Conservation (phyloP, 768 basidiomycete species). For the Gymnopilus dilepis region DNA sequence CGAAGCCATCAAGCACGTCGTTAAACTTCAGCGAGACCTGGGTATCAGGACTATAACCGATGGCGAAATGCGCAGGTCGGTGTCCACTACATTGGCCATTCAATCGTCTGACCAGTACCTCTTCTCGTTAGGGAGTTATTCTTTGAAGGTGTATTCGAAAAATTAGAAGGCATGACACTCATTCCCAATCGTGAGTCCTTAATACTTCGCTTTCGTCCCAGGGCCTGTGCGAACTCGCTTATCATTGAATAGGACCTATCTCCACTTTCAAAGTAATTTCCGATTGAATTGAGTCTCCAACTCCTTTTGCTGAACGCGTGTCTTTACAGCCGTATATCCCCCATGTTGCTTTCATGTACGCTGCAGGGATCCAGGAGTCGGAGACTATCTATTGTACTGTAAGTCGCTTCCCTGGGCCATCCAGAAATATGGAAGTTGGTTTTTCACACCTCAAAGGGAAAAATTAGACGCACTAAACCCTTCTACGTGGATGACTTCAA, state of each 20-base stretch:
- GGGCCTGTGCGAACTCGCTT: slow-evolving; percentile 1
- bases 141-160: slow-evolving; percentile 71
- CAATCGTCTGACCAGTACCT: slow-evolving; percentile 2
- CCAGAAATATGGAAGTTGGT: background rate
- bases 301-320: slow-evolving; percentile 1
- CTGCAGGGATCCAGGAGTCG: slow-evolving; percentile 42
- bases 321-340: slow-evolving; percentile 48
- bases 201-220: slow-evolving; percentile 9
- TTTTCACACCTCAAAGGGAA: slow-evolving; percentile 43
- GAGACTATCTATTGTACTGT: slow-evolving; percentile 51
- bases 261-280: slow-evolving; percentile 53
- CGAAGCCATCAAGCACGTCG: slow-evolving; percentile 55
- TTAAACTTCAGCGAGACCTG: slow-evolving; percentile 56
- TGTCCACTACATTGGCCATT: slow-evolving; percentile 1
- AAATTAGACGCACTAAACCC: slow-evolving; percentile 63
- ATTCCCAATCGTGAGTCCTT: slow-evolving; percentile 50
- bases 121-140: slow-evolving; percentile 50
- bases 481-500: slow-evolving; percentile 72
- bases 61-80: slow-evolving; percentile 55
- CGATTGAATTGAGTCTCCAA: background rate
- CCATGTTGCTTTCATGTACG: slow-evolving; percentile 48
- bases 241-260: slow-evolving; percentile 43
- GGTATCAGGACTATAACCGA: slow-evolving; percentile 69
- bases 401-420: slow-evolving; percentile 7
- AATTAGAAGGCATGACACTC: slow-evolving; percentile 64